Conservation (phyloP, 116 monocot species). For the Zostera marina region DNA sequence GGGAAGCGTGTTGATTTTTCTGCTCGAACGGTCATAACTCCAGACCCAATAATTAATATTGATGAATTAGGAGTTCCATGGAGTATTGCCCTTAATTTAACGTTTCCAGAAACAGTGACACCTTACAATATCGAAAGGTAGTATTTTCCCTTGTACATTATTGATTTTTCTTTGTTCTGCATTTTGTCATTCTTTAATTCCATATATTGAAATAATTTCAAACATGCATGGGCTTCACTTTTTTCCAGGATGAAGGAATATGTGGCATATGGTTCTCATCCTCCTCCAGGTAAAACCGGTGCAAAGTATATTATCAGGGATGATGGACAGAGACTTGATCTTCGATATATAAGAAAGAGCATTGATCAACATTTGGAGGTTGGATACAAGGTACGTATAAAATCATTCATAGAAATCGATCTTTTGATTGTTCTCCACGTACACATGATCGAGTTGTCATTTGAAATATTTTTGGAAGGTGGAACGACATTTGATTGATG, state of each 20-base stretch:
- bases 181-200: background rate
- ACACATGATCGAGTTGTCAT: too few relatives aligned
- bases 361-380: constrained; percentile 97
- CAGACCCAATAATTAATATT: constrained; percentile 95
- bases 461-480: constrained; percentile 34
- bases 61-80: constrained; percentile 94
- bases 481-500: constrained; percentile 90
- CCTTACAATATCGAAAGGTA: constrained; percentile 99
- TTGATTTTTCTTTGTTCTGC: background rate
- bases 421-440: too few relatives aligned
- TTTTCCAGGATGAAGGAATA: constrained; percentile 63
- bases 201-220: background rate
- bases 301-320: constrained; percentile 98
- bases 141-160: too few relatives aligned
- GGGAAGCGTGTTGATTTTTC: constrained; percentile 99
- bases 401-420: too few relatives aligned
- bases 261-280: constrained; percentile 95
- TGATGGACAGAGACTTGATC: constrained; percentile 97
- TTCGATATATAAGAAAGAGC: constrained; percentile 83
- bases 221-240: background rate
- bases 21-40: constrained; percentile 95
- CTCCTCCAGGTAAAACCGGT: constrained; percentile 96
- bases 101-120: constrained; percentile 97
- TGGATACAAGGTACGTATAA: constrained; percentile 97
- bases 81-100: constrained; percentile 97